phyloP scores from a whole-genome alignment of 495 filamentous ascomycete genomes.

The Opeltia flavorubescens region DNA sequence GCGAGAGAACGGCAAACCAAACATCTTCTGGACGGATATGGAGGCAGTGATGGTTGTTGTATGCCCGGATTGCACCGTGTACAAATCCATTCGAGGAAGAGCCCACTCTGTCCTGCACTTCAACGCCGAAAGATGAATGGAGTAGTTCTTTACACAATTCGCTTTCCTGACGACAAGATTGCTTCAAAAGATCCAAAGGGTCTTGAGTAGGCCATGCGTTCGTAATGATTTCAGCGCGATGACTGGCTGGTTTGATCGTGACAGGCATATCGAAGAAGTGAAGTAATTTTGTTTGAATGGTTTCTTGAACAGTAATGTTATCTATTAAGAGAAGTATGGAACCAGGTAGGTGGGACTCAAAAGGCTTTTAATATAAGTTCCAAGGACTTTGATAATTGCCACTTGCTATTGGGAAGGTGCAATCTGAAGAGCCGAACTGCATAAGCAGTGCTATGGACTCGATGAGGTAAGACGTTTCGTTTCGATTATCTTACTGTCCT shows the following conservation, averaged over 20 bases:
- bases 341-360: no score
- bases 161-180: not conserved
- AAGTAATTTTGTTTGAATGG: no score
- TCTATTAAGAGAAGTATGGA: no score
- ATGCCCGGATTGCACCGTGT: slow-evolving; percentile 33
- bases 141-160: not conserved
- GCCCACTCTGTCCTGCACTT: not conserved
- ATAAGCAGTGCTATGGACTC: no score
- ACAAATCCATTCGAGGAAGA: slow-evolving; percentile 34
- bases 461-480: no score
- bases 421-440: no score
- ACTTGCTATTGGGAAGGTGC: no score
- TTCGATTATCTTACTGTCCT: no score
- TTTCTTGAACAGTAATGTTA: no score
- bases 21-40: slow-evolving; percentile 46
- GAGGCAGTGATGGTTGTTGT: slow-evolving; percentile 39
- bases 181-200: not conserved
- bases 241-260: not conserved
- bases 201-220: not conserved
- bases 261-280: no score
- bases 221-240: not conserved
- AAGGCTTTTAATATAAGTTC: no score
- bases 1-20: slow-evolving; percentile 43
- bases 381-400: no score
- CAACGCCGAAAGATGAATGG: slow-evolving; percentile 2